Percentiles rank a stretch among this genome's conserved stretches.
Evolutionary conservation across 2,329 filamentous ascomycete genomes (phyloP).

Genomic region (Curvularia eragrostidis): DNA sequence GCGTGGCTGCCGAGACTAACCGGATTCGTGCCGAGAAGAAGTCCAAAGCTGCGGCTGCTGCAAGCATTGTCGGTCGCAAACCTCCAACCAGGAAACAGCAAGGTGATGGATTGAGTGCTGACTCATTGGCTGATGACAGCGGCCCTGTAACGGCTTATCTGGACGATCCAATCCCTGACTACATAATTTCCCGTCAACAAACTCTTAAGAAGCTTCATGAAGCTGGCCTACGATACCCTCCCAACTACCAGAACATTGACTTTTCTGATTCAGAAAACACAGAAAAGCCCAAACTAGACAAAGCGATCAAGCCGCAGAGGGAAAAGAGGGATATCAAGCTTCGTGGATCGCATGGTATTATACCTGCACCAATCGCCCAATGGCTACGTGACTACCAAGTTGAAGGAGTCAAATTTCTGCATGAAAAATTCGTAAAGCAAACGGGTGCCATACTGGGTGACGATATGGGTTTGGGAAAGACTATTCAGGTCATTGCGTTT

Average conservation of each 20-base stretch:
- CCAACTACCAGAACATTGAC: conserved; percentile 74
- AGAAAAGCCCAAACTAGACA: conserved; percentile 74
- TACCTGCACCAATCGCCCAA: conserved; percentile 88
- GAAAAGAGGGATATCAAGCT: conserved; percentile 78
- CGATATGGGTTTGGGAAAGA: conserved; percentile 98
- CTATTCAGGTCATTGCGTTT: conserved; percentile 93
- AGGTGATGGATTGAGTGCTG: conserved; percentile 29
- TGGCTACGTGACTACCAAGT: conserved; percentile 93
- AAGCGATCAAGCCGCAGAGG: conserved; percentile 66
- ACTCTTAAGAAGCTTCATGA: conserved; percentile 73
- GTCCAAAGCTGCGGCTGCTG: conserved; percentile 52
- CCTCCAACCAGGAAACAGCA: conserved; percentile 28
- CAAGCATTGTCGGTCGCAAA: conserved; percentile 52
- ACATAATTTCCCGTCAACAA: conserved; percentile 64
- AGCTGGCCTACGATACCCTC: conserved; percentile 76
- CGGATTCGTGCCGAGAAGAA: conserved; percentile 58
- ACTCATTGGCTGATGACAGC: conserved; percentile 40
- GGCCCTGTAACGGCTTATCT: conserved; percentile 63
- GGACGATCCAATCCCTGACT: conserved; percentile 60
- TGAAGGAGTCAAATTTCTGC: conserved; percentile 81
- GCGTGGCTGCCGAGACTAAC: conserved; percentile 57
- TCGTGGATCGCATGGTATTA: conserved; percentile 75
- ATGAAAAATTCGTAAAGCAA: conserved; percentile 89
- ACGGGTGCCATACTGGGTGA: conserved; percentile 90
- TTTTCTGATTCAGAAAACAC: conserved; percentile 75